Evolutionary conservation across 495 filamentous ascomycete species (phyloP).

Genomic region (Haplographium delicatum): DNA sequence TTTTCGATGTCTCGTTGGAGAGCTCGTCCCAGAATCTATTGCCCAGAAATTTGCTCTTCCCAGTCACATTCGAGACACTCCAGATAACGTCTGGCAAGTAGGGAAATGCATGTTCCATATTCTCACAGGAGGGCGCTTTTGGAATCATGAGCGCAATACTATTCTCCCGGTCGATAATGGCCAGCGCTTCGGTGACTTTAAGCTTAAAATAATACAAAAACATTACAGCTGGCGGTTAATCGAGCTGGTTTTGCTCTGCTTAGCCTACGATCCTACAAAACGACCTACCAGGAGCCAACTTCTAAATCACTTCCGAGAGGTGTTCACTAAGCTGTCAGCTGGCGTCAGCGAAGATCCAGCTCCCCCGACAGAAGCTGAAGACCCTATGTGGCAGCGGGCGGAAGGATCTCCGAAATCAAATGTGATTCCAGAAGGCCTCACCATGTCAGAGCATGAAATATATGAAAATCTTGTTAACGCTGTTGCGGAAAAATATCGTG

Average conservation of each 20-base stretch:
- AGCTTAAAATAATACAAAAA: conserved; percentile 6
- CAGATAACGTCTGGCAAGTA: conserved; percentile 14
- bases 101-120: conserved; percentile 15
- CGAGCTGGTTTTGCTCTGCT: conserved; percentile 6
- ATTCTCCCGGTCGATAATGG: conserved; percentile 8
- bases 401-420: too few relatives aligned
- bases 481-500: not conserved
- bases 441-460: conserved; percentile 5
- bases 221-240: conserved; percentile 6
- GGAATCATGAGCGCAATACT: conserved; percentile 10
- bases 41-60: conserved; percentile 3
- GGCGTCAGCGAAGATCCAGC: too few relatives aligned
- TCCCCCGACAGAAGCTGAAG: too few relatives aligned
- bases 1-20: conserved; percentile 5
- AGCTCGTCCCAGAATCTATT: conserved; percentile 1
- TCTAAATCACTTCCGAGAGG: conserved; percentile 5
- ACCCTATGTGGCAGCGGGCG: too few relatives aligned
- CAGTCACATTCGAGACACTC: not conserved
- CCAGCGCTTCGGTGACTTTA: conserved; percentile 10
- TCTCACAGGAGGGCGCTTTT: conserved; percentile 8
- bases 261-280: not conserved
- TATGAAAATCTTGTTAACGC: conserved; percentile 14
- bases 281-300: not conserved
- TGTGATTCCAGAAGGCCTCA: conserved; percentile 14
- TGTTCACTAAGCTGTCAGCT: too few relatives aligned